A percentile compares a stretch with the other conserved stretches of the same genome.
Conservation (phyloP, 768 basidiomycete genomes). For the Tylopilus cervinicoccineus region DNA sequence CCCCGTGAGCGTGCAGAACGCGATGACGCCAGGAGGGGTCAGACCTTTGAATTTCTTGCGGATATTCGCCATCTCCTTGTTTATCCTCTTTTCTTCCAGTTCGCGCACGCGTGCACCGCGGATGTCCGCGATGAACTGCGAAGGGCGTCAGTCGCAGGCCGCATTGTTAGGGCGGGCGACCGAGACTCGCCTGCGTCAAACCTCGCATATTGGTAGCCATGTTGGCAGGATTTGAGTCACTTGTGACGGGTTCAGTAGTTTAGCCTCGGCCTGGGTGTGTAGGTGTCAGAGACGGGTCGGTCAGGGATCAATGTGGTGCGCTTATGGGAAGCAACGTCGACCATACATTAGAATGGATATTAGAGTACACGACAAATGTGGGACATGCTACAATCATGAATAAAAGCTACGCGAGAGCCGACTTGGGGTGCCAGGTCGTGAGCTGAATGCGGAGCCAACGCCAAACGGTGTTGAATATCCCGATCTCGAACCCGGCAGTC, state of each 20-base stretch:
- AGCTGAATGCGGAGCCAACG: slow-evolving; percentile 42
- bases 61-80: slow-evolving; percentile 99
- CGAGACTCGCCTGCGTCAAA: slow-evolving; percentile 74
- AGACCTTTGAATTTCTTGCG: slow-evolving; percentile 97
- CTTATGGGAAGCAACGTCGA: slow-evolving; percentile 5
- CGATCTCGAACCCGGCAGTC: slow-evolving; percentile 43
- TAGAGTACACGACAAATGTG: slow-evolving; percentile 16
- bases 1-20: slow-evolving; percentile 2
- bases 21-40: slow-evolving; percentile 5
- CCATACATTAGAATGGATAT: slow-evolving; percentile 9
- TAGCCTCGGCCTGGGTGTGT: no score
- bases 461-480: slow-evolving; percentile 57
- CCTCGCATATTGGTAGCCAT: slow-evolving; percentile 95
- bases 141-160: slow-evolving; percentile 3
- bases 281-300: background rate
- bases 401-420: slow-evolving; percentile 41
- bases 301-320: background rate
- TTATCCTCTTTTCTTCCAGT: slow-evolving; percentile 97
- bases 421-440: slow-evolving; percentile 65
- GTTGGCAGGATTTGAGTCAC: background rate
- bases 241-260: background rate
- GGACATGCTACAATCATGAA: slow-evolving; percentile 19
- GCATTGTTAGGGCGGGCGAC: background rate
- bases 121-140: slow-evolving; percentile 96
- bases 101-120: slow-evolving; percentile 95